Base-by-base conservation (phyloP, 2,329 filamentous ascomycete species). In the Botryotinia narcissicola region DNA sequence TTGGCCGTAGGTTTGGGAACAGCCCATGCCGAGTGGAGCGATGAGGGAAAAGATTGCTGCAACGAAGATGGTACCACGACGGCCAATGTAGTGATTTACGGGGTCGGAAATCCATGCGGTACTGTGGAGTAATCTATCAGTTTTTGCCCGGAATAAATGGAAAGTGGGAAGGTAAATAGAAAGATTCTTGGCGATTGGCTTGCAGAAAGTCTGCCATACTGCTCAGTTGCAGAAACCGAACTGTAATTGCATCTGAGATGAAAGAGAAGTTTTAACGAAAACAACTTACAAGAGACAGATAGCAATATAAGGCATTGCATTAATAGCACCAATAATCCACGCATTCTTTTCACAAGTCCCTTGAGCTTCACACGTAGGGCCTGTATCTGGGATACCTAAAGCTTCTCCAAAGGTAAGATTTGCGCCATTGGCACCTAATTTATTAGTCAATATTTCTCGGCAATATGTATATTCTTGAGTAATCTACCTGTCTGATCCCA, bases 41-140 rank as follows among this genome's bases (percentile, higher is more conserved):
- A 91, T 77, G 2, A 91, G 82, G 76, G 88, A 91, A 79, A 92
- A 90, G 76, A 90, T 82, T 20, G 87, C 88, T 10, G 86, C 86
- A 63, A 90, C 80, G 79, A 91, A 92, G 74, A 92, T 92, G 63
- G 88, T 87, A 18, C 89, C 88, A 70, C 89, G 87, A 57, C 90
- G 88, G 54, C 89, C 90, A 42, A 89, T 77, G 18, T 82, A 82
- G 59, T 87, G 82, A 77, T 92, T 92, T 20, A 89, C 77, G 1
- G 89, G 89, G 71, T 91, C 89, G 0, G 89, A 89, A 9, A 90
- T 81, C 89, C 89, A 91, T 73, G 86, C 83, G 29, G 85, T 86
- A 69, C 72, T 73, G 37, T 25, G 20, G 29, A 48, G 46, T 42
- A 46, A n/a, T 4, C 25, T 20, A 25, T 73, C 32, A 73, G 42